Conservation (phyloP, 2,329 filamentous ascomycete species). For the Pyricularia sp. region DNA sequence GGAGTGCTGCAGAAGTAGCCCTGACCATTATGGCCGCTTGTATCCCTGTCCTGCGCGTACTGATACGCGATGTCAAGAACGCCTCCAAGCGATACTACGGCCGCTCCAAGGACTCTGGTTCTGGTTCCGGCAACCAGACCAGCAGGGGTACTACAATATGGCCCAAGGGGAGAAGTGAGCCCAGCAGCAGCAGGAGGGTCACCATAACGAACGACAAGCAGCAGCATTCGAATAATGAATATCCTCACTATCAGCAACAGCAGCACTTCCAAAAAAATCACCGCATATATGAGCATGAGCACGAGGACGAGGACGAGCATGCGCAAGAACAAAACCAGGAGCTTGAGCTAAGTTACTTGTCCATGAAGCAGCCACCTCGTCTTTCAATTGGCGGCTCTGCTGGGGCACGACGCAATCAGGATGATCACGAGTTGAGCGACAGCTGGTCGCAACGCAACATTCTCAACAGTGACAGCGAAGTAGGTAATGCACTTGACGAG, state of each 20-base stretch:
- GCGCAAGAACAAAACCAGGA: background rate
- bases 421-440: background rate
- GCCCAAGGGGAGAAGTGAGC: background rate
- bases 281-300: background rate
- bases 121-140: background rate
- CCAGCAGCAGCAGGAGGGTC: background rate
- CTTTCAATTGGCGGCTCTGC: background rate
- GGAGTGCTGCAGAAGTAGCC: slow-evolving; percentile 21
- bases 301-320: background rate
- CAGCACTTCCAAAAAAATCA: too few relatives aligned
- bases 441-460: background rate
- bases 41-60: slow-evolving; percentile 20
- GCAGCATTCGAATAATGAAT: background rate
- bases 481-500: background rate
- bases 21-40: slow-evolving; percentile 25
- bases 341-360: background rate
- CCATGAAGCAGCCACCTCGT: background rate
- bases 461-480: background rate
- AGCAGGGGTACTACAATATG: background rate
- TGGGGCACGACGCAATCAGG: background rate
- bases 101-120: background rate
- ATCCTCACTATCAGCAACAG: too few relatives aligned
- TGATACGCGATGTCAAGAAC: slow-evolving; percentile 10
- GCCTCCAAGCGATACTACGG: slow-evolving; percentile 1
- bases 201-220: background rate